Evolutionary conservation across 2,329 filamentous ascomycete genomes (phyloP), one percentile per base, ranked within the genome.

Genomic region (Lecanosticta acicola): DNA sequence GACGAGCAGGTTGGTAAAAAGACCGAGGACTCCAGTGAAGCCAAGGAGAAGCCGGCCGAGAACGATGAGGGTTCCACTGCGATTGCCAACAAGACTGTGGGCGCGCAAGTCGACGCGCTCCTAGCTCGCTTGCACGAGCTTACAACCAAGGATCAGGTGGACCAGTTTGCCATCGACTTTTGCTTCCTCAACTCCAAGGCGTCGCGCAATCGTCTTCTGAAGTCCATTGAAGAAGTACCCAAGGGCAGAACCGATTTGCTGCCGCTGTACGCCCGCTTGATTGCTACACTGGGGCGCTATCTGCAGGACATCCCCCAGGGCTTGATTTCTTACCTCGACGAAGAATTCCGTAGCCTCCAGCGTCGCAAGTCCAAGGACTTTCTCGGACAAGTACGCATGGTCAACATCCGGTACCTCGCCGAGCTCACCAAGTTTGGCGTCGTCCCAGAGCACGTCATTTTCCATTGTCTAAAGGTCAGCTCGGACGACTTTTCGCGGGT

Each of bases 121-220:
- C 74, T 98, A 21, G 79, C 88, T 17, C 83, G 88, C 17, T 76
- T 98, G n/a, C 89, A 90, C 0, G 91, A 97, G 50, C 73, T 98
- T 42, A 91, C 87, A 32, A 91, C 80, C 61, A 97, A 96, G 63
- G 94, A 98, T 41, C 75, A 82, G 41, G 87, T 96, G 44, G 93
- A 98, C 62, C 84, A 96, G 65, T 83, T 87, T 38, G 93, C 94
- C 5, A 85, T 96, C 51, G 91, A 97, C 61, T 98, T 98, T 63
- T 97, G 93, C 69, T 98, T 96, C 61, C 75, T 98, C 49, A 98
- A 98, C 66, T 98, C 93, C 1, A 98, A 98, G 64, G 93, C 93
- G 8, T 98, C 94, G 0, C 83, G 94, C 24, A 98, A 98, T 65
- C 81, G 93, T 39, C 77, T 98, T 2, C 78, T 97, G 64, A 97